A percentile compares a stretch with the other conserved stretches of the same genome.
phyloP scores from a whole-genome alignment of 1,284 basidiomycete genomes.

The Tilletiopsis washingtonensis region DNA sequence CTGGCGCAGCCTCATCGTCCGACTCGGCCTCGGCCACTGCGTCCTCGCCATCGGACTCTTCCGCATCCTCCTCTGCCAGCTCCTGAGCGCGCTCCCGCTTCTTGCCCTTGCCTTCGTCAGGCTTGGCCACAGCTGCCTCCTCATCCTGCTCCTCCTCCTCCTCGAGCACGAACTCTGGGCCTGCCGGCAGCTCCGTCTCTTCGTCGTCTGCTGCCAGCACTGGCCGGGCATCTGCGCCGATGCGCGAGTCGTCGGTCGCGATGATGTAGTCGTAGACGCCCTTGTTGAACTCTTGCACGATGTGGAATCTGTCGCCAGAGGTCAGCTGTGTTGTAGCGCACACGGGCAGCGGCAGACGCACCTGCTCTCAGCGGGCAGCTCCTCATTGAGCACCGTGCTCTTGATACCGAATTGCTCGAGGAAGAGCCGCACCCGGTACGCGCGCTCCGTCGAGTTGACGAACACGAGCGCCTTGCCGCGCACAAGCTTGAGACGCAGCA shows the following conservation, averaged over 20 bases:
- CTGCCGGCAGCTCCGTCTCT: conserved; percentile 23
- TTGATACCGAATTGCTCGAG: conserved; percentile 96
- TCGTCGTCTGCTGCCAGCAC: conserved; percentile 45
- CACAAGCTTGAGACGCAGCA: conserved; percentile 87
- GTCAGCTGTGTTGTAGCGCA: too few relatives aligned
- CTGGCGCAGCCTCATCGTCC: too few relatives aligned
- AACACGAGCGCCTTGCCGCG: conserved; percentile 95
- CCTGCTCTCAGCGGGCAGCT: conserved; percentile 88
- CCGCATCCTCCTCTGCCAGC: conserved; percentile 22
- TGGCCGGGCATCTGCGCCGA: conserved; percentile 45
- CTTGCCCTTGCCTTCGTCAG: too few relatives aligned
- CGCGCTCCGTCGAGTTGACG: conserved; percentile 91
- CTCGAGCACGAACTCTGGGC: background rate
- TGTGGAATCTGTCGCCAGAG: conserved; percentile 78
- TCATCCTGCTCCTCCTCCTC: conserved; percentile 33
- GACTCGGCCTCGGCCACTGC: background rate
- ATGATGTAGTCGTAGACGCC: conserved; percentile 98
- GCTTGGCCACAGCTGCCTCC: conserved; percentile 41
- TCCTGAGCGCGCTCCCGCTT: conserved; percentile 12
- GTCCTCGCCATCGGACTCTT: conserved; percentile 1
- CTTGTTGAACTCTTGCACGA: conserved; percentile 97
- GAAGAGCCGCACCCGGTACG: conserved; percentile 90
- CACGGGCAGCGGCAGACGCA: conserved; percentile 44
- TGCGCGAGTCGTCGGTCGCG: conserved; percentile 74
- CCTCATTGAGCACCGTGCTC: conserved; percentile 91